A percentile compares a stretch with the other conserved stretches of the same genome.
These are phyloP conservation scores for Zarea fungicola DNA, from an alignment of 2,329 filamentous ascomycete genomes.

Conservation along the genomic window DNA sequence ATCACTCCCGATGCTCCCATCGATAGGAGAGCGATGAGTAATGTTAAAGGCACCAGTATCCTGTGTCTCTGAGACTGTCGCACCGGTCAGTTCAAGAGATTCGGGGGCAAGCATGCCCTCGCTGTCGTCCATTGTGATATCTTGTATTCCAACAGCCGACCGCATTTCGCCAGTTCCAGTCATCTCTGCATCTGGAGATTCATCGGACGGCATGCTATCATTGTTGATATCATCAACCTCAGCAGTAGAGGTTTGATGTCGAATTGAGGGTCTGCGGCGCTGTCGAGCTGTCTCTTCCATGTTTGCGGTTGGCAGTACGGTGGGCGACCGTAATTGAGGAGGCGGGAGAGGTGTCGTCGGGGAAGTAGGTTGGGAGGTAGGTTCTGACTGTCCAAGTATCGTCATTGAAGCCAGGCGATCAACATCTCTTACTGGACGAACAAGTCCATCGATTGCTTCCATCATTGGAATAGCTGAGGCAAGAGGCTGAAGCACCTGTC, in stretches of 20 bases:
- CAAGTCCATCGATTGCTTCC: conserved; percentile 66
- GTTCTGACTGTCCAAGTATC: conserved; percentile 60
- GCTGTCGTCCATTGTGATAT: conserved; percentile 72
- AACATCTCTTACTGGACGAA: conserved; percentile 73
- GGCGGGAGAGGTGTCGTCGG: conserved; percentile 78
- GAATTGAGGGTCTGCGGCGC: conserved; percentile 74
- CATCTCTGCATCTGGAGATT: conserved; percentile 70
- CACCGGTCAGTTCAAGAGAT: conserved; percentile 68
- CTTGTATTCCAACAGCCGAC: conserved; percentile 77
- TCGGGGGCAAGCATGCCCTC: conserved; percentile 74
- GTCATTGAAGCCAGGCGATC: conserved; percentile 83
- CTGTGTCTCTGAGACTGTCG: conserved; percentile 76
- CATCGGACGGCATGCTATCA: conserved; percentile 77
- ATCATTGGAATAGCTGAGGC: conserved; percentile 62
- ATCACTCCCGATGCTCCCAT: conserved; percentile 77
- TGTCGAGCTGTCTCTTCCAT: conserved; percentile 49
- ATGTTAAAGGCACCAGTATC: conserved; percentile 92
- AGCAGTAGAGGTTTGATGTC: conserved; percentile 85
- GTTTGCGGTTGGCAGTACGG: conserved; percentile 48
- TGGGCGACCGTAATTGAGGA: conserved; percentile 51
- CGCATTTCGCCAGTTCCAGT: conserved; percentile 76
- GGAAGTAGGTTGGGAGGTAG: conserved; percentile 86
- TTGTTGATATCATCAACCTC: conserved; percentile 82
- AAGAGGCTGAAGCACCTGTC: conserved; percentile 57
- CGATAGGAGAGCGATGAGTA: conserved; percentile 75